These are phyloP conservation scores for Cladosporium sp. DNA, from an alignment of 2,329 filamentous ascomycete genomes.

Conservation along the genomic window DNA sequence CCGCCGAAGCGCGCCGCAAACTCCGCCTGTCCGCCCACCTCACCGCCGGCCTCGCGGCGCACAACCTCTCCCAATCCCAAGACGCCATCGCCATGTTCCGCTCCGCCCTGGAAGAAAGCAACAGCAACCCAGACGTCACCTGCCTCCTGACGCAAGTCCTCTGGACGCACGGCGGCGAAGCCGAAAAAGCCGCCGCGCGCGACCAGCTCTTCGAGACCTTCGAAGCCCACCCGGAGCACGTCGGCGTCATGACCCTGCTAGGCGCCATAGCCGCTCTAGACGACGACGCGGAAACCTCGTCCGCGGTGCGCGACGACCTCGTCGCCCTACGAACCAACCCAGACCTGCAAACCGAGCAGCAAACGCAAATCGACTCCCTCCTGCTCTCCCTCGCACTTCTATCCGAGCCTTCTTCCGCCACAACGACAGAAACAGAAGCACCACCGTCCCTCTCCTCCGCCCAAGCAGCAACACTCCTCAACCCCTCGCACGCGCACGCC, in stretches of 20 bases:
- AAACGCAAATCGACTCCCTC: constrained; percentile 67
- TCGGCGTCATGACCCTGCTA: constrained; percentile 74
- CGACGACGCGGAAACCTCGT: constrained; percentile 70
- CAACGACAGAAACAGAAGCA: too few species aligned
- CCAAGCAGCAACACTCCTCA: constrained; percentile 73
- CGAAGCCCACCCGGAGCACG: constrained; percentile 68
- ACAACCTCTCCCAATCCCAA: constrained; percentile 62
- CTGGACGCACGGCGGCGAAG: constrained; percentile 79
- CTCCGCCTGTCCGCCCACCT: constrained; percentile 80
- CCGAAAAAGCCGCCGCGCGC: constrained; percentile 70
- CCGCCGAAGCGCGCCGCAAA: constrained; percentile 60
- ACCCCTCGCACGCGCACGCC: constrained; percentile 72
- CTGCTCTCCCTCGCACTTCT: constrained; percentile 71
- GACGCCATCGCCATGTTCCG: constrained; percentile 77
- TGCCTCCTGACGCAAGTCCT: constrained; percentile 87
- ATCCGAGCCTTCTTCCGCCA: too few species aligned
- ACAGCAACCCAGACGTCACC: constrained; percentile 73
- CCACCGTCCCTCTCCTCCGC: constrained; percentile 59
- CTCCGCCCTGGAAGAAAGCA: constrained; percentile 71
- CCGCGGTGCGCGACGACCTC: constrained; percentile 76
- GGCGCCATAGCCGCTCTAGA: constrained; percentile 82
- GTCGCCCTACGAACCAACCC: constrained; percentile 66
- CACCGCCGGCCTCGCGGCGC: constrained; percentile 78
- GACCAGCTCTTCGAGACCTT: constrained; percentile 77
- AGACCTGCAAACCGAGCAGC: constrained; percentile 59